Evolutionary conservation across 257 asterid genomes (phyloP), one percentile per base, ranked within the genome.

Genomic region (Knoxia roxburghii): DNA sequence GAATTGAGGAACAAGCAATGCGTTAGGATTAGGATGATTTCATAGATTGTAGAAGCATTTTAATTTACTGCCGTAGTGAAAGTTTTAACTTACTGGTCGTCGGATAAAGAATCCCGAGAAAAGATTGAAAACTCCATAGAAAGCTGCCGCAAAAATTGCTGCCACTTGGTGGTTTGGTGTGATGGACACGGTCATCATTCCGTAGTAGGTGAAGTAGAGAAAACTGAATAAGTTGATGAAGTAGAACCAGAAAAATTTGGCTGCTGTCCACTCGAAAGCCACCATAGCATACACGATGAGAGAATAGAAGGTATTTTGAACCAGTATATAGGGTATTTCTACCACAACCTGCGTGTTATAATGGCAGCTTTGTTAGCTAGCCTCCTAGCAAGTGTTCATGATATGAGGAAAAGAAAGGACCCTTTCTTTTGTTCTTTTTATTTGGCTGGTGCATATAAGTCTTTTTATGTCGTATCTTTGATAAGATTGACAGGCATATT

Each of bases 81-180:
- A 37, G 17, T 20, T 21, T 23, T 46, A 37, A 79, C 97, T 91
- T 80, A 91, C 96, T 9, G 93, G 91, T 77, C 79, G 68, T 7
- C 91, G 93, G 82, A 91, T 74, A 83, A 88, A 91, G 85, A 91
- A 91, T 66, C 91, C 83, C 0, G 97, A 88, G 51, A 91, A 91
- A 8, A 91, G 78, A 62, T 86, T 88, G 88, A 91, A 91, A 26
- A 91, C 86, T 0, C 84, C 86, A 52, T 83, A 88, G 61, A 91
- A 91, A 2, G 95, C 85, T 23, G 93, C 89, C 0, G 90, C 95
- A 2, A 88, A 88, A 70, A 88, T 84, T 3, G 90, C 82, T 0
- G 95, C 95, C 2, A 88, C 88, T 75, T 91, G 85, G 73, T 88
- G 93, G 77, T 91, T 91, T 48, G 96, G 94, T 14, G 96, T 82